Percentiles rank a stretch among this genome's conserved stretches.
Conservation (phyloP, 805 yeast genomes). For the Debaryomyces tyrocola region DNA sequence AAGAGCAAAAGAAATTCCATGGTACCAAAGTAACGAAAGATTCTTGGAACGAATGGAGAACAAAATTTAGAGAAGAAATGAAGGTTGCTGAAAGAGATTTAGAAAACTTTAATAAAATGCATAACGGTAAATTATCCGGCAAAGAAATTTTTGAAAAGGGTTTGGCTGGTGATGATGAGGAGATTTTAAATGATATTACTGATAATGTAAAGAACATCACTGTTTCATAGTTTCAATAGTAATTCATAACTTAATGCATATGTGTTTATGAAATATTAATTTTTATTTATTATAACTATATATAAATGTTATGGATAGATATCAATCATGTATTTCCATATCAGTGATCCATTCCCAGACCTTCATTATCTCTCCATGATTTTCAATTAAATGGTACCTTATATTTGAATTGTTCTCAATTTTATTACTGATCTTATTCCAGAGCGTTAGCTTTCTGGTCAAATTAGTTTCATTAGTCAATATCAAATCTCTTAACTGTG, state of each 20-base stretch:
- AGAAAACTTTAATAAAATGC: constrained; percentile 54
- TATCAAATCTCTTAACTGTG: constrained; percentile 69
- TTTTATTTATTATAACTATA: neutral
- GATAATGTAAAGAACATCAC: constrained; percentile 1
- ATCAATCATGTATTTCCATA: constrained; percentile 7
- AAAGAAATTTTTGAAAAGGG: constrained; percentile 89
- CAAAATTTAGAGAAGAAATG: constrained; percentile 67
- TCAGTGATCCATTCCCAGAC: constrained; percentile 82
- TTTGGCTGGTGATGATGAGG: constrained; percentile 68
- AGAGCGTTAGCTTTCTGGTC: constrained; percentile 44
- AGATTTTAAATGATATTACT: constrained; percentile 19
- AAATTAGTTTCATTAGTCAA: constrained; percentile 42
- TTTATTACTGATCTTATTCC: constrained; percentile 56
- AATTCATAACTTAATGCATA: neutral
- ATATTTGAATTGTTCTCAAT: constrained; percentile 71
- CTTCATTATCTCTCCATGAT: constrained; percentile 83
- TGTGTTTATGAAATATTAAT: neutral
- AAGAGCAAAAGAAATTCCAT: constrained; percentile 84
- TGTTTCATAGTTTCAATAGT: neutral
- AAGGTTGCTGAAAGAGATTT: constrained; percentile 61
- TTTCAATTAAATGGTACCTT: constrained; percentile 60
- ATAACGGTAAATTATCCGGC: constrained; percentile 80
- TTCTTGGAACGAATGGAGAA: constrained; percentile 73
- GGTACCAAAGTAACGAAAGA: constrained; percentile 90
- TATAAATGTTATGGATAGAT: neutral